Conservation (phyloP, 176 grass and related monocot genomes). For the Aegilops longissima region DNA sequence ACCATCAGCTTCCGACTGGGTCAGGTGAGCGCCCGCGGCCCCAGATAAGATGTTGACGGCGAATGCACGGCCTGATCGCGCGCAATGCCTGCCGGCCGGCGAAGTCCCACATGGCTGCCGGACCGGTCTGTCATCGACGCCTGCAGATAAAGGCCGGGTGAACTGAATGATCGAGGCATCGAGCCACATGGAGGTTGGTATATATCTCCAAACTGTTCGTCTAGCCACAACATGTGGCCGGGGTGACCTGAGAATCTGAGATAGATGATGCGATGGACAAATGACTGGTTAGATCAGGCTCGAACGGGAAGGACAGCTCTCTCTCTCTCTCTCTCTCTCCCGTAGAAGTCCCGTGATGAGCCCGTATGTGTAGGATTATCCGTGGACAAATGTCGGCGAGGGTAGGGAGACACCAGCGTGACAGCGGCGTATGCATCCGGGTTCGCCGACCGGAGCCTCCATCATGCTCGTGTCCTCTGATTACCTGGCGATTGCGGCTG, state of each 20-base stretch:
- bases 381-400: background rate
- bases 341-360: too few relatives aligned
- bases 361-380: too few relatives aligned
- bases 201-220: background rate
- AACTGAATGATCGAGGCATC: background rate
- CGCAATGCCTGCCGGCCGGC: background rate
- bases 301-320: background rate
- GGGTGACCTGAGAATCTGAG: background rate
- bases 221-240: background rate
- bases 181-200: background rate
- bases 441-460: background rate
- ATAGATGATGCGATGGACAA: background rate
- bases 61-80: background rate
- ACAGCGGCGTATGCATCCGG: background rate
- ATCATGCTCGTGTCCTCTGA: background rate
- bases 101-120: background rate
- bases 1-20: background rate
- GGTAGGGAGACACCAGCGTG: background rate
- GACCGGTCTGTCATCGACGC: background rate
- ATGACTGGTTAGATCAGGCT: background rate
- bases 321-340: too few relatives aligned
- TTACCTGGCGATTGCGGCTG: background rate
- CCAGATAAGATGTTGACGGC: background rate
- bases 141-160: background rate
- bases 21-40: background rate